Evolutionary conservation across 257 asterid genomes (phyloP).

Genomic region (Asclepias syriaca): DNA sequence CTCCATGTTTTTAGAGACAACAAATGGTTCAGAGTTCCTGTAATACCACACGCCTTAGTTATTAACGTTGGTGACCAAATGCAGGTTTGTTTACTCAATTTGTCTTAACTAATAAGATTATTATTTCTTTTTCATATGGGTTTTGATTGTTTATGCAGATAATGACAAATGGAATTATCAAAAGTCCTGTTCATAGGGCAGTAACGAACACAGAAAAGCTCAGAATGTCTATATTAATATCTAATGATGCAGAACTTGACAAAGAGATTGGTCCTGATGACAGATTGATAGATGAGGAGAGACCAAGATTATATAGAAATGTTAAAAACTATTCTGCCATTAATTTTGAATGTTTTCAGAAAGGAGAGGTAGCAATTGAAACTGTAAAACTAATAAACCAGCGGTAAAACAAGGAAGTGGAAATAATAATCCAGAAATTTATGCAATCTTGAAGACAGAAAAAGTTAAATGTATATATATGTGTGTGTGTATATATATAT

Average conservation of each 20-base stretch:
- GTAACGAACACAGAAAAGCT: constrained; percentile 32
- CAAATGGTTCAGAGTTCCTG: constrained; percentile 51
- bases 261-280: constrained; percentile 34
- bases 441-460: neutral
- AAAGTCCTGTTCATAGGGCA: neutral
- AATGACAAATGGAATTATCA: constrained; percentile 22
- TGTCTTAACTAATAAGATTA: neutral
- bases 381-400: neutral
- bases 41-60: constrained; percentile 38
- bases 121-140: too few species aligned
- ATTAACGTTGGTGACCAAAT: constrained; percentile 56
- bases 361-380: constrained; percentile 7
- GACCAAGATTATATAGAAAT: constrained; percentile 31
- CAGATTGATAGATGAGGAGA: constrained; percentile 25
- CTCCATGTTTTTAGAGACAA: constrained; percentile 49
- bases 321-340: constrained; percentile 17
- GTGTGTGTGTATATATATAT: too few species aligned
- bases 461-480: too few species aligned
- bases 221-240: constrained; percentile 30
- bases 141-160: constrained; percentile 21
- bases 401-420: neutral
- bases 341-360: constrained; percentile 9
- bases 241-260: constrained; percentile 23
- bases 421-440: neutral
- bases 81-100: constrained; percentile 30